These are phyloP conservation scores for Aphanoascus verrucosus DNA, from an alignment of 2,329 filamentous ascomycete genomes.

Conservation along the genomic window DNA sequence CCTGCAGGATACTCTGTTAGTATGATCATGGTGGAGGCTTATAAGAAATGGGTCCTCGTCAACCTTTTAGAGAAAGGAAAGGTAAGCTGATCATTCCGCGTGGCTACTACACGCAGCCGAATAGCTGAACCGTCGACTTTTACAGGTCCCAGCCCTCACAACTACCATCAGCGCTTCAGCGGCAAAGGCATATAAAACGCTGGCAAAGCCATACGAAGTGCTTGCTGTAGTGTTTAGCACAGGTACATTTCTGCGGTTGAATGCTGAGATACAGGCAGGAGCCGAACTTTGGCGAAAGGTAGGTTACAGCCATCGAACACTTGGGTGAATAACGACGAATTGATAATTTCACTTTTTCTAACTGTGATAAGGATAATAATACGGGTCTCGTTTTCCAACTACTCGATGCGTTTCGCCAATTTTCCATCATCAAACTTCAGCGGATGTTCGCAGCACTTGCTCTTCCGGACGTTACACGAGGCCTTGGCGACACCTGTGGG, in stretches of 20 bases:
- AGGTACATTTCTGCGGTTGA: conserved; percentile 48
- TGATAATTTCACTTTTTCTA: conserved; percentile 12
- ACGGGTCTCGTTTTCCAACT: conserved; percentile 59
- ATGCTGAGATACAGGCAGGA: conserved; percentile 52
- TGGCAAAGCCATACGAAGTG: conserved; percentile 59
- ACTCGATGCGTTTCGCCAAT: conserved; percentile 59
- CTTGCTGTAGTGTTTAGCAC: conserved; percentile 59
- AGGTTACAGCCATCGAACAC: conserved; percentile 18
- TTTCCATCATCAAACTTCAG: conserved; percentile 62
- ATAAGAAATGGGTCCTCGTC: conserved; percentile 82
- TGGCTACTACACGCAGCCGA: not conserved
- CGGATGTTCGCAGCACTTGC: conserved; percentile 58
- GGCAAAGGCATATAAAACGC: conserved; percentile 46
- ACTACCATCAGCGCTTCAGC: conserved; percentile 34
- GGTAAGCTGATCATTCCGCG: conserved; percentile 22
- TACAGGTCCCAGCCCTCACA: conserved; percentile 42
- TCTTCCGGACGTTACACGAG: conserved; percentile 38
- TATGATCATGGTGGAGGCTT: conserved; percentile 74
- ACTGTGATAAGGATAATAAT: conserved; percentile 55
- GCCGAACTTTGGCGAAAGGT: conserved; percentile 50
- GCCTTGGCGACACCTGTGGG: conserved; percentile 20
- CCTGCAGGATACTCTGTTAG: conserved; percentile 56
- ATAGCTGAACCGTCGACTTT: conserved; percentile 13
- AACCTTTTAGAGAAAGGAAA: conserved; percentile 61
- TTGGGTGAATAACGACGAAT: conserved; percentile 9